Evolutionary conservation across 163 green algal species (phyloP).

Genomic region (Coccomyxa subellipsoidea): DNA sequence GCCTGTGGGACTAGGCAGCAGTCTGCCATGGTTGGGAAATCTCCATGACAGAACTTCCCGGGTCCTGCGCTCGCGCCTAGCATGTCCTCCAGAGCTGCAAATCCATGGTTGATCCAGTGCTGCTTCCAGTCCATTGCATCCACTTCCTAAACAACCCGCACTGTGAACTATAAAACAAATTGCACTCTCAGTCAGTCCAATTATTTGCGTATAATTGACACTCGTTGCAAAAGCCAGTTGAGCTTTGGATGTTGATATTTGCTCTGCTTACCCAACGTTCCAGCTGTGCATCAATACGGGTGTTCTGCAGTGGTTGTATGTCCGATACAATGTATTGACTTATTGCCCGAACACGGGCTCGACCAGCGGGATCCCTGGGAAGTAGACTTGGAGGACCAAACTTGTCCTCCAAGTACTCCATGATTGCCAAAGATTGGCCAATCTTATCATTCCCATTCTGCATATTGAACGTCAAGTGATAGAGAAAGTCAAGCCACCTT

Average conservation of each 20-base stretch:
- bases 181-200: too few relatives aligned
- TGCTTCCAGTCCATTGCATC: background rate
- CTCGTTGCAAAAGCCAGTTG: too few relatives aligned
- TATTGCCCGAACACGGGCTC: slow-evolving; percentile 16
- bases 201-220: too few relatives aligned
- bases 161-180: too few relatives aligned
- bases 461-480: too few relatives aligned
- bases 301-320: slow-evolving; percentile 26
- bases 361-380: slow-evolving; percentile 6
- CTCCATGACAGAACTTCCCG: slow-evolving; percentile 20
- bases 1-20: slow-evolving; percentile 27
- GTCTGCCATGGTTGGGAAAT: slow-evolving; percentile 17
- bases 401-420: slow-evolving; percentile 17
- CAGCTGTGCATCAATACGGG: background rate
- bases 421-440: slow-evolving; percentile 13
- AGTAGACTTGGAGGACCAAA: slow-evolving; percentile 14
- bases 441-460: background rate
- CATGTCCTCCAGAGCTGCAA: slow-evolving; percentile 12
- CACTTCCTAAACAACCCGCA: background rate
- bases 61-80: background rate
- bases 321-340: slow-evolving; percentile 17
- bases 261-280: background rate
- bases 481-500: too few relatives aligned
- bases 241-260: too few relatives aligned
- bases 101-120: slow-evolving; percentile 12